Base-by-base conservation (phyloP, 2,329 filamentous ascomycete species). In the Penicillium thymicola region DNA sequence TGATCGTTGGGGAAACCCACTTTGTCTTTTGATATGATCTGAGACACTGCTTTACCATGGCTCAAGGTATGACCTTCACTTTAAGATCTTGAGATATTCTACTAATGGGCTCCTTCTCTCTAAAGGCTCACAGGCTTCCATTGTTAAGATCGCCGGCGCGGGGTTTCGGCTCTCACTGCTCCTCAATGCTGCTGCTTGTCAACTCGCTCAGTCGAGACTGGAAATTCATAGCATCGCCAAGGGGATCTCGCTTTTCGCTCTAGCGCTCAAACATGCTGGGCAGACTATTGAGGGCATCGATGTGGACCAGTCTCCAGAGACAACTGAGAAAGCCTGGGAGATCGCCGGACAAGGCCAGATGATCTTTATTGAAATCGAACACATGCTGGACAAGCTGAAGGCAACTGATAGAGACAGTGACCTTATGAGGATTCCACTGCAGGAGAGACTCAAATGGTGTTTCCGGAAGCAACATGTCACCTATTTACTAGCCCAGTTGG, bases 221-320 rank as follows among this genome's bases (percentile, higher is more conserved):
- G 75, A 77, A 55, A 74, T 76, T 43, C 73, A 76, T 53, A 72
- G 67, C 57, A 76, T 78, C 48, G 74, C 75, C 13, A 76, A 75
- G 54, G 69, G 70, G 13, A 67, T 78, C 16, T 74, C 75, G 16
- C 67, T 76, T 8, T 77, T 76, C 50, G 70, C 74, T 6, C 62
- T 72, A 45, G 70, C 69, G 23, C 67, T 78, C 40, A 77, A 77
- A 59, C 71, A 76, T 54, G 65, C 71, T 9, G 70, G 69, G 21
- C 67, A 68, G 32, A 68, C 62, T 8, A 61, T 78, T 18, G 69
- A 75, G 45, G 55, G 62, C 1, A 54, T 61, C 5, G 69, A 70
- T 43, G 61, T 71, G 10, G 64, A 73, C 11, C 68, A 70, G 34
- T 70, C 73, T 2, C 55, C 60, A 48, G 65, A 71, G 51, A 72